phyloP scores from a whole-genome alignment of 768 basidiomycete species.

The Lenzites betulinus region DNA sequence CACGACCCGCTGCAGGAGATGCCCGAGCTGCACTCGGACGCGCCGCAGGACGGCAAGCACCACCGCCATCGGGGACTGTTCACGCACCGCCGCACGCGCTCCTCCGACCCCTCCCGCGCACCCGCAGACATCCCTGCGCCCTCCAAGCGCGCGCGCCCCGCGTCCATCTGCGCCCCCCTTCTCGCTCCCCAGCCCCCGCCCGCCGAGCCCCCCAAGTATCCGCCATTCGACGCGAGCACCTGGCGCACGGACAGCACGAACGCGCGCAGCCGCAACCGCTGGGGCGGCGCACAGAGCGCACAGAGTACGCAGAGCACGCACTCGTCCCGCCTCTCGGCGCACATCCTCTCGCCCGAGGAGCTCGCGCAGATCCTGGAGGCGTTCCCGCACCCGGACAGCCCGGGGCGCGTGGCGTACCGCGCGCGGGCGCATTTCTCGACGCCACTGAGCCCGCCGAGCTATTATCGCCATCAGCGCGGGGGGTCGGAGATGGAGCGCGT shows the following conservation, averaged over 20 bases:
- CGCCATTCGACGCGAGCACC: neutral
- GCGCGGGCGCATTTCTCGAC: neutral
- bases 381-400: neutral
- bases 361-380: slow-evolving; percentile 12
- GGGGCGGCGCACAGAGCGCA: no score
- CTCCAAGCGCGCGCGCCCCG: neutral
- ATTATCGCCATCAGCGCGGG: slow-evolving; percentile 6
- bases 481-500: slow-evolving; percentile 1
- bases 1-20: neutral
- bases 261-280: neutral
- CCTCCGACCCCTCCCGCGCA: slow-evolving; percentile 7
- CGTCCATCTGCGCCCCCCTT: slow-evolving; percentile 5
- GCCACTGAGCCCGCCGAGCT: slow-evolving; percentile 16
- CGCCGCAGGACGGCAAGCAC: neutral
- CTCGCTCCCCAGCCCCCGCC: neutral
- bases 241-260: neutral
- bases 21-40: neutral
- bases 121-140: neutral
- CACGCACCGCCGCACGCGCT: slow-evolving; percentile 10
- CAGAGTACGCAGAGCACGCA: neutral
- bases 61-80: neutral
- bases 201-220: neutral
- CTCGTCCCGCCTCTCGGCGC: neutral
- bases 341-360: slow-evolving; percentile 18
- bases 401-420: neutral